Conservation (phyloP, 106 monocot species). For the Phalaenopsis aphrodite region DNA sequence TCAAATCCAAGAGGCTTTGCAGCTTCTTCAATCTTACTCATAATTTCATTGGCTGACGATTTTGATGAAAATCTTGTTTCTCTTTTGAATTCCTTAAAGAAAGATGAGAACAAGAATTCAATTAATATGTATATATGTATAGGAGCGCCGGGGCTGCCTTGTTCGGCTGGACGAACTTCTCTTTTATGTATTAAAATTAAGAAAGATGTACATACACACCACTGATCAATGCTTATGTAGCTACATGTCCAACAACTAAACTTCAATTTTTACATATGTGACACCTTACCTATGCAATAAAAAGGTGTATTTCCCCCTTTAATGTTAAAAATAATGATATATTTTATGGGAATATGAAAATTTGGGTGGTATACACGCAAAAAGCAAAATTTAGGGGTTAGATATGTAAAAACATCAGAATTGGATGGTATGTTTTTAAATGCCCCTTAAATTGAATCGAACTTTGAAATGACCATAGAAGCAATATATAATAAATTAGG, state of each 20-base stretch:
- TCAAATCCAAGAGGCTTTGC: conserved; percentile 93
- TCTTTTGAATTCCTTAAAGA: conserved; percentile 70
- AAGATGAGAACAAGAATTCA: not conserved
- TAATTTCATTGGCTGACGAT: conserved; percentile 79
- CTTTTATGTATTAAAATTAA: not conserved
- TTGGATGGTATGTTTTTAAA: too few relatives aligned
- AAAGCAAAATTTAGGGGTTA: too few relatives aligned
- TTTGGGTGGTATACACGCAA: too few relatives aligned
- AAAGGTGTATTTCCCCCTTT: too few relatives aligned
- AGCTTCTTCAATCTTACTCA: conserved; percentile 91
- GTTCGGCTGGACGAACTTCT: not conserved
- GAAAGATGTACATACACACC: too few relatives aligned
- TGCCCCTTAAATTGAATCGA: not conserved
- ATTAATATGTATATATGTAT: not conserved
- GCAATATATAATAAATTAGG: not conserved
- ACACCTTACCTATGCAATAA: too few relatives aligned
- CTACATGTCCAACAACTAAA: too few relatives aligned
- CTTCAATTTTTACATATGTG: too few relatives aligned
- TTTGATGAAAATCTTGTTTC: conserved; percentile 94
- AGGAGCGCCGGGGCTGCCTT: not conserved
- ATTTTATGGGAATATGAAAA: too few relatives aligned
- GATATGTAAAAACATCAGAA: too few relatives aligned
- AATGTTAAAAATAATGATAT: too few relatives aligned
- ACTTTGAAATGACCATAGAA: not conserved
- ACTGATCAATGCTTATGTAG: too few relatives aligned